These are phyloP conservation scores for Sporisorium graminicola DNA, from an alignment of 1,284 basidiomycete genomes.

Conservation along the genomic window DNA sequence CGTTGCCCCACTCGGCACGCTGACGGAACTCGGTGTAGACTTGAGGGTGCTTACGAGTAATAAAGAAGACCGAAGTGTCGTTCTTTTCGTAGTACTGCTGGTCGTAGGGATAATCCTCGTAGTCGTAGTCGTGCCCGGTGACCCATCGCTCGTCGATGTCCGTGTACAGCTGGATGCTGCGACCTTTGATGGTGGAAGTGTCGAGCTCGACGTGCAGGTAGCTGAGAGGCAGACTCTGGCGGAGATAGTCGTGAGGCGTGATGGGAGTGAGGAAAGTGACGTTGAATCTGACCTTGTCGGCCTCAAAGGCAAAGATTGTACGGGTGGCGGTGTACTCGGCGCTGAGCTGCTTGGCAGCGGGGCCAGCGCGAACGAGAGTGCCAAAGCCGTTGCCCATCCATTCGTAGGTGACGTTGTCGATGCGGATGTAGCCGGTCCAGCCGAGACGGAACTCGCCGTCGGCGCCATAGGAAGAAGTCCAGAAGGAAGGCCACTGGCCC, in stretches of 20 bases:
- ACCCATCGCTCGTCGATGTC: constrained; percentile 66
- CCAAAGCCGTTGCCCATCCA: constrained; percentile 67
- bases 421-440: constrained; percentile 61
- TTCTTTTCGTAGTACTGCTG: constrained; percentile 50
- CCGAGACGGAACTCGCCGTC: constrained; percentile 63
- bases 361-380: constrained; percentile 54
- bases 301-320: constrained; percentile 64
- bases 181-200: constrained; percentile 35
- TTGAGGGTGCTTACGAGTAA: constrained; percentile 58
- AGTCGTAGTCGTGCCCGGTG: constrained; percentile 66
- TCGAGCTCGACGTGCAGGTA: constrained; percentile 65
- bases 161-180: constrained; percentile 58
- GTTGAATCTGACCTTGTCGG: constrained; percentile 60
- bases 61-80: constrained; percentile 55
- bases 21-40: constrained; percentile 65
- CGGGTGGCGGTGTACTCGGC: constrained; percentile 65
- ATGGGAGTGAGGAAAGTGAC: constrained; percentile 67
- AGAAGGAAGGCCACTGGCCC: constrained; percentile 60
- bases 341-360: constrained; percentile 58
- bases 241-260: constrained; percentile 62
- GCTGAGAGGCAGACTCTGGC: constrained; percentile 65
- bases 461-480: constrained; percentile 65
- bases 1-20: constrained; percentile 67
- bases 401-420: constrained; percentile 62
- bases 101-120: constrained; percentile 54